phyloP scores from a whole-genome alignment of 1,284 basidiomycete genomes.

The Afroboletus lepidellus region DNA sequence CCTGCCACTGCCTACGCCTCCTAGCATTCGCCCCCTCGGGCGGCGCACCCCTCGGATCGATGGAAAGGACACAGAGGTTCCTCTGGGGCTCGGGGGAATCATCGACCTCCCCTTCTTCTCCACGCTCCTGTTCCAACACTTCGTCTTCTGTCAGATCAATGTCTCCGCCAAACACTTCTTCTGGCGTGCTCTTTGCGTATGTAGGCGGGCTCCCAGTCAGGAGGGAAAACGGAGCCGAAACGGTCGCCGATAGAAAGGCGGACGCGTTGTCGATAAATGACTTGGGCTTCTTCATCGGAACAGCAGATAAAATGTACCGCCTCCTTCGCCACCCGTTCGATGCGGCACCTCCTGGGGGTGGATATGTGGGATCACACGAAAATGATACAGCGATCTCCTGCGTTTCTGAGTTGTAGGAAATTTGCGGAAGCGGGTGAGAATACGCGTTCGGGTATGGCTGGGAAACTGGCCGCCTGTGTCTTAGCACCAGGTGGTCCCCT shows the following conservation, averaged over 20 bases:
- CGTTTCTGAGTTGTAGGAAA: constrained; percentile 54
- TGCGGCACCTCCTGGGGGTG: constrained; percentile 33
- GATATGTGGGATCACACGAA: constrained; percentile 60
- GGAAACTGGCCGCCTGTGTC: constrained; percentile 71
- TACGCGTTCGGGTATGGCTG: constrained; percentile 72
- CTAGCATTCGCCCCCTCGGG: constrained; percentile 23
- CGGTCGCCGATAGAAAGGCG: constrained; percentile 55
- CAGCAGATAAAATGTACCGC: constrained; percentile 58
- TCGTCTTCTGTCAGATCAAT: constrained; percentile 76
- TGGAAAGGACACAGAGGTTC: constrained; percentile 40
- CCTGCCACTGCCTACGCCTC: constrained; percentile 33
- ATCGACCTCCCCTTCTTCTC: constrained; percentile 73
- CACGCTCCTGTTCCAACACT: constrained; percentile 70
- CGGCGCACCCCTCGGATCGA: constrained; percentile 16
- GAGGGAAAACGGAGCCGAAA: constrained; percentile 50
- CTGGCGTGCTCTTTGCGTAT: constrained; percentile 48
- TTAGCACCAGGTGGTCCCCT: constrained; percentile 64
- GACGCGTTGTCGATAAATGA: constrained; percentile 69
- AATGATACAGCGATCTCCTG: constrained; percentile 63
- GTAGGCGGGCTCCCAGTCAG: constrained; percentile 38
- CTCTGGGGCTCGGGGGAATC: constrained; percentile 57
- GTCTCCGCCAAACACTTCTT: constrained; percentile 61
- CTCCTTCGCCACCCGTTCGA: constrained; percentile 55
- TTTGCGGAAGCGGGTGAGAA: constrained; percentile 72
- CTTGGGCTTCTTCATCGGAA: constrained; percentile 64